Evolutionary conservation across 345 rosid species (phyloP).

Genomic region (Sisymbrium irio): DNA sequence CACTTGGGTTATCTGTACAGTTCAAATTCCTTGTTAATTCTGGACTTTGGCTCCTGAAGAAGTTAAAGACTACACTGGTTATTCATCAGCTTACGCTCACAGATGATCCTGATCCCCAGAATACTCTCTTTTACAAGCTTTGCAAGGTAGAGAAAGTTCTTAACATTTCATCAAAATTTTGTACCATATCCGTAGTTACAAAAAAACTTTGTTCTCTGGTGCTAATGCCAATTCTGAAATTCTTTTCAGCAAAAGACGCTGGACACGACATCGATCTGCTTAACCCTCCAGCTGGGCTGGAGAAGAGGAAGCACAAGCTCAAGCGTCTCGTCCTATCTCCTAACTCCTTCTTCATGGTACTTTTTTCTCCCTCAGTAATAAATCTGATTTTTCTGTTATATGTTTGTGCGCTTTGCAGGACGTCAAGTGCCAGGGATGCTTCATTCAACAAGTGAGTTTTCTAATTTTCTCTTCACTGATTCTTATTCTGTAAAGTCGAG

Average conservation of each 20-base stretch:
- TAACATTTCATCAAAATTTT: not conserved
- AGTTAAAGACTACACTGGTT: slow-evolving; percentile 82
- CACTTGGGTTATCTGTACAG: slow-evolving; percentile 97
- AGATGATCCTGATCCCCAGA: slow-evolving; percentile 76
- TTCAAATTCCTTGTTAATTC: slow-evolving; percentile 92
- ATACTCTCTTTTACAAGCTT: slow-evolving; percentile 80
- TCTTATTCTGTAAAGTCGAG: not conserved
- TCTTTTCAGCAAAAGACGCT: slow-evolving; percentile 82
- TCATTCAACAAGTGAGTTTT: slow-evolving; percentile 44
- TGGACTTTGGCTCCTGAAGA: slow-evolving; percentile 94
- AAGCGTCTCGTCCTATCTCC: slow-evolving; percentile 58
- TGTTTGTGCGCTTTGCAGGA: slow-evolving; percentile 29
- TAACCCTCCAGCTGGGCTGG: slow-evolving; percentile 53
- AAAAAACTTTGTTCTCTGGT: not conserved
- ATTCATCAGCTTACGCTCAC: slow-evolving; percentile 98
- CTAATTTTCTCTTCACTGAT: not conserved
- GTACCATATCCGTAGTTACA: not conserved
- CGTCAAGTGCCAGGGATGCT: slow-evolving; percentile 53
- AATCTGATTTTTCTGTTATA: not conserved
- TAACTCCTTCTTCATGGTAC: slow-evolving; percentile 53
- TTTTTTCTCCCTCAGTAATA: not conserved
- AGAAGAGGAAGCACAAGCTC: slow-evolving; percentile 59
- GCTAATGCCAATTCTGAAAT: not conserved
- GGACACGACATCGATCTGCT: slow-evolving; percentile 53
- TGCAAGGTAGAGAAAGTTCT: slow-evolving; percentile 54